A percentile compares a stretch with the other conserved stretches of the same genome.
These are phyloP conservation scores for Chlorella sp. DNA, from an alignment of 139 green algal species.

Conservation along the genomic window DNA sequence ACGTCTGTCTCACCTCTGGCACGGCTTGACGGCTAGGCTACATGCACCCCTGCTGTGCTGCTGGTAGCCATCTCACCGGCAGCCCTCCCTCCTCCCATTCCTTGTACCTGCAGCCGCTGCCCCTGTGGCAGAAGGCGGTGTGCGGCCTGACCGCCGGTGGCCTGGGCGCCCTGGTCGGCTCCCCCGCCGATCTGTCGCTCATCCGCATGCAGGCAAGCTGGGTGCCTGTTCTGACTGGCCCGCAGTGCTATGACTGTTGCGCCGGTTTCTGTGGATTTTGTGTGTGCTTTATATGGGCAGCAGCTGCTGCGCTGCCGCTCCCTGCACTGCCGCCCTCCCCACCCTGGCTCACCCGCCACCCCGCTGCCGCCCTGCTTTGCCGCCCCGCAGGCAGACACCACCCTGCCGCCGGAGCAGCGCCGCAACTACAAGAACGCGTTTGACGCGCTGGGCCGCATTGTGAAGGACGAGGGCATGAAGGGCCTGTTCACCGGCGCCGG, in stretches of 20 bases:
- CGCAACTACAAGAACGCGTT: constrained; percentile 87
- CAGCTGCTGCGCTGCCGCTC: too few species aligned
- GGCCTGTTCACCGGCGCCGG: constrained; percentile 93
- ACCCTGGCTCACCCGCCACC: too few species aligned
- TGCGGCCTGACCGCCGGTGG: constrained; percentile 93
- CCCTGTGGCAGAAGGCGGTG: constrained; percentile 88
- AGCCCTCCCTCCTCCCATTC: neutral
- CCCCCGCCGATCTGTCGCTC: constrained; percentile 95
- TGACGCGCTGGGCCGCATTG: constrained; percentile 83
- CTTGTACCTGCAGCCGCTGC: constrained; percentile 66
- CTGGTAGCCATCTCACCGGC: neutral
- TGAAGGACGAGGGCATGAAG: constrained; percentile 82
- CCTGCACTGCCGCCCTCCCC: too few species aligned
- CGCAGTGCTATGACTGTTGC: too few species aligned
- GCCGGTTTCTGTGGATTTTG: too few species aligned
- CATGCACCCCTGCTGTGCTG: too few species aligned
- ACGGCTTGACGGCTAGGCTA: too few species aligned
- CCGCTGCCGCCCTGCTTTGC: too few species aligned
- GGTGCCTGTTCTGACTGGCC: too few species aligned
- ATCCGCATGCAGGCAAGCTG: constrained; percentile 93
- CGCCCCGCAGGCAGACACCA: constrained; percentile 92
- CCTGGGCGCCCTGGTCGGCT: constrained; percentile 94
- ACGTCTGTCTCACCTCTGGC: too few species aligned
- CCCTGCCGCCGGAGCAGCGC: constrained; percentile 80
- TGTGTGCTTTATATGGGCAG: too few species aligned